These are phyloP conservation scores for Tubosaeta brunneosetosa DNA, from an alignment of 768 basidiomycete genomes.

Conservation along the genomic window DNA sequence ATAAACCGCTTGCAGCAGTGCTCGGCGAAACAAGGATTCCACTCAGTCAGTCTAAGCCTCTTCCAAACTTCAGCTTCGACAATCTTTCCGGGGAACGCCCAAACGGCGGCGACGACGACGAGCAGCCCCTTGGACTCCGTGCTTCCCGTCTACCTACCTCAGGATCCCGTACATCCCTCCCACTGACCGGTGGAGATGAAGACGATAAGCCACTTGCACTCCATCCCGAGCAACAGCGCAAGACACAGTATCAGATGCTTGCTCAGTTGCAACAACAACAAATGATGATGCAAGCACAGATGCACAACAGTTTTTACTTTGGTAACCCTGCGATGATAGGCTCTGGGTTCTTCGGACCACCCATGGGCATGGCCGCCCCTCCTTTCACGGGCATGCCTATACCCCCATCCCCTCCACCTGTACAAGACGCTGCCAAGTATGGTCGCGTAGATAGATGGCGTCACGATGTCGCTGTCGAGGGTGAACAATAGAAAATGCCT, in stretches of 20 bases:
- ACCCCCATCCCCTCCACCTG: constrained; percentile 55
- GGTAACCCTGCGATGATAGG: constrained; percentile 61
- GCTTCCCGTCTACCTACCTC: constrained; percentile 42
- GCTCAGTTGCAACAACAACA: constrained; percentile 49
- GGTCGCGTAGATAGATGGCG: constrained; percentile 78
- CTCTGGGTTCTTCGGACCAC: constrained; percentile 62
- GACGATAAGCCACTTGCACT: constrained; percentile 68
- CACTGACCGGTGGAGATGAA: constrained; percentile 37
- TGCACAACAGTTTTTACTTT: constrained; percentile 75
- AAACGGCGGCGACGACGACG: constrained; percentile 57
- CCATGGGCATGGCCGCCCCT: constrained; percentile 44
- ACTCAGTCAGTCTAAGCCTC: constrained; percentile 40
- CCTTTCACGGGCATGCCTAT: constrained; percentile 38
- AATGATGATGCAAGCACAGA: constrained; percentile 73
- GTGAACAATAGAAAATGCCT: constrained; percentile 33
- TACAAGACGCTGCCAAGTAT: constrained; percentile 62
- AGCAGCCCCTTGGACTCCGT: constrained; percentile 67
- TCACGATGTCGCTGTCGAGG: constrained; percentile 70
- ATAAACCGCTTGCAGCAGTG: constrained; percentile 61
- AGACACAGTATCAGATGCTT: constrained; percentile 49
- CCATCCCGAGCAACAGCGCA: constrained; percentile 77
- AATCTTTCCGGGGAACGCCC: constrained; percentile 17
- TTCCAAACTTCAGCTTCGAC: constrained; percentile 43
- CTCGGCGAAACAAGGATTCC: constrained; percentile 43
- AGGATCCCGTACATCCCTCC: constrained; percentile 23